phyloP scores from a whole-genome alignment of 495 filamentous ascomycete genomes.

The Barbatosphaeria neglecta region DNA sequence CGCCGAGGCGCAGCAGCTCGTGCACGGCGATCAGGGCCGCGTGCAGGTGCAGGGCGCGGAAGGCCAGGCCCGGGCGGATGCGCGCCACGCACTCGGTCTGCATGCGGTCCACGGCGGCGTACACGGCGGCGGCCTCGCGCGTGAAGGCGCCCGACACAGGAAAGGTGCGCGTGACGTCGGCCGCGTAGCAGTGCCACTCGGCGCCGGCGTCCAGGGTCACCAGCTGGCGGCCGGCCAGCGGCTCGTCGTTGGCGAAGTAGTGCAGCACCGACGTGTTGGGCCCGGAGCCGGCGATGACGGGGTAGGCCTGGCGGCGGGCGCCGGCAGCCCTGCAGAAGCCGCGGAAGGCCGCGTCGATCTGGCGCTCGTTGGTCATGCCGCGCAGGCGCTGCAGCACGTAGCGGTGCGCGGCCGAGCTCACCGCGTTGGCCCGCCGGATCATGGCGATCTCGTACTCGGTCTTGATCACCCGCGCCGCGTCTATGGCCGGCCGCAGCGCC shows the following conservation, averaged over 20 bases:
- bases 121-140: conserved; percentile 54
- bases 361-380: conserved; percentile 59
- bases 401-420: conserved; percentile 64
- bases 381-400: conserved; percentile 50
- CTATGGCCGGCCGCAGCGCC: conserved; percentile 52
- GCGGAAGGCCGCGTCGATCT: conserved; percentile 68
- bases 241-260: conserved; percentile 66
- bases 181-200: conserved; percentile 82
- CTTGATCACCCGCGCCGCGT: conserved; percentile 65
- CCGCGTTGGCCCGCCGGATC: conserved; percentile 65
- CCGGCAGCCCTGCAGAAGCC: conserved; percentile 56
- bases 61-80: conserved; percentile 54
- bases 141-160: conserved; percentile 58
- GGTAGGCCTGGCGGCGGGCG: conserved; percentile 72
- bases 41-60: conserved; percentile 54
- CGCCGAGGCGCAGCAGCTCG: conserved; percentile 57
- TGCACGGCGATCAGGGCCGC: conserved; percentile 62
- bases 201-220: conserved; percentile 76
- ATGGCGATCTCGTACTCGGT: conserved; percentile 66
- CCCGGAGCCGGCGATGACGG: conserved; percentile 73
- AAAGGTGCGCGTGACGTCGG: conserved; percentile 80
- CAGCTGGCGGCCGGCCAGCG: conserved; percentile 53
- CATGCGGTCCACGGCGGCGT: conserved; percentile 69
- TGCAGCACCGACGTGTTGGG: conserved; percentile 73
- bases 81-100: conserved; percentile 63